Conservation (phyloP, 192 early-diverging fungal genomes). For the Coemansia sp. region DNA sequence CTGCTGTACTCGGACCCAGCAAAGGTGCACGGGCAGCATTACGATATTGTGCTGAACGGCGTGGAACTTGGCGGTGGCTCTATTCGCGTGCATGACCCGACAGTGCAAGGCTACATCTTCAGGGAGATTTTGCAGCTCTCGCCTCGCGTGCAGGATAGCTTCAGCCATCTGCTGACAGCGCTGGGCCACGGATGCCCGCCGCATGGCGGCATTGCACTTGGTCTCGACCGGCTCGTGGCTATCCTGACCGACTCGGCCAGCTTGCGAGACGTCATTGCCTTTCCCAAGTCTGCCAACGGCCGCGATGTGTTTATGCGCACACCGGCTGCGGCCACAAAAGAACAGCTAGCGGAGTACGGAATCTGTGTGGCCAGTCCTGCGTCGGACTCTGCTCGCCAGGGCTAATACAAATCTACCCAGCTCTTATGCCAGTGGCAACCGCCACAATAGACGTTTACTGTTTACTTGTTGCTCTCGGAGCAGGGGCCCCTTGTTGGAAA, state of each 20-base stretch:
- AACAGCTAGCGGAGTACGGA: constrained; percentile 72
- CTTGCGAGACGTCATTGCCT: constrained; percentile 91
- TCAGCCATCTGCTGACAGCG: constrained; percentile 82
- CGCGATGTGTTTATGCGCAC: constrained; percentile 81
- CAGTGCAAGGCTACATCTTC: constrained; percentile 77
- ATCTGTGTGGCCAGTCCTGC: constrained; percentile 19
- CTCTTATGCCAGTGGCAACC: too few species aligned
- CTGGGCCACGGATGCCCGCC: constrained; percentile 86
- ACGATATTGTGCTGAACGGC: constrained; percentile 90
- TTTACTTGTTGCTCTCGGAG: background rate
- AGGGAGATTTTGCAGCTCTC: constrained; percentile 67
- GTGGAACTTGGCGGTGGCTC: constrained; percentile 92
- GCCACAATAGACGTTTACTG: background rate
- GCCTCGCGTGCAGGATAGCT: constrained; percentile 61
- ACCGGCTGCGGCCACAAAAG: constrained; percentile 64
- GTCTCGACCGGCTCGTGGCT: constrained; percentile 81
- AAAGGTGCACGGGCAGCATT: constrained; percentile 77
- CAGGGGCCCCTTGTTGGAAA: too few species aligned
- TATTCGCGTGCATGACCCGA: constrained; percentile 82
- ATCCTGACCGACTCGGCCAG: constrained; percentile 72
- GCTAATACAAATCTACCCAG: too few species aligned
- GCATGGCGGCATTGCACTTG: constrained; percentile 87
- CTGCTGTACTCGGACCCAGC: constrained; percentile 65
- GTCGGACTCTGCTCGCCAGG: background rate
- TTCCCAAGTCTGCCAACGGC: constrained; percentile 83